Evolutionary conservation across 805 yeast genomes (phyloP).

Genomic region (Pichia deserticola): DNA sequence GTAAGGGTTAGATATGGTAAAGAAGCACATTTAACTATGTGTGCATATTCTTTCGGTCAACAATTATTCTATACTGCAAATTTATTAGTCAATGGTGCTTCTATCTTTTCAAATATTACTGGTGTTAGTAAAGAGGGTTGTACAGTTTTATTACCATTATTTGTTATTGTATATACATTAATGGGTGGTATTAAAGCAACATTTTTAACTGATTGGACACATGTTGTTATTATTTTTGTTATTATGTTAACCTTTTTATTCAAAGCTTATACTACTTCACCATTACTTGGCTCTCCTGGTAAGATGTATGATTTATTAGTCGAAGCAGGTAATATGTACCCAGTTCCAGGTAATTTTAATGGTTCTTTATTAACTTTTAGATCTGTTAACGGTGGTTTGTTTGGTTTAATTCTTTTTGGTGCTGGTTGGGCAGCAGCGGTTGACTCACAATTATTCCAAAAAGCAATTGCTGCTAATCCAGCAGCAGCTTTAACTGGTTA

Average conservation of each 20-base stretch:
- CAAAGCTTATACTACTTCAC: constrained; percentile 25
- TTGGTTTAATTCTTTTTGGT: constrained; percentile 26
- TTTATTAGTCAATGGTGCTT: constrained; percentile 29
- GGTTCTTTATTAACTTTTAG: constrained; percentile 22
- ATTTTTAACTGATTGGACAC: constrained; percentile 33
- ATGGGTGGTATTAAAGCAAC: constrained; percentile 37
- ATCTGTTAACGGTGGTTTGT: constrained; percentile 24
- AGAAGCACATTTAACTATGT: constrained; percentile 23
- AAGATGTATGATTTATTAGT: constrained; percentile 27
- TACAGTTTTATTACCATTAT: constrained; percentile 29
- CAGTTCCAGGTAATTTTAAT: constrained; percentile 15
- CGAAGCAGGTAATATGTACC: constrained; percentile 19
- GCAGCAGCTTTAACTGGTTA: constrained; percentile 35
- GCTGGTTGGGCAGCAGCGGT: constrained; percentile 32
- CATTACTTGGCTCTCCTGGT: constrained; percentile 29
- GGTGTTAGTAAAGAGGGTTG: constrained; percentile 31
- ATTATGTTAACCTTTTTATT: constrained; percentile 25
- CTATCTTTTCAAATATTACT: constrained; percentile 27
- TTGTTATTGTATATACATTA: constrained; percentile 31
- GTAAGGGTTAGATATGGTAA: constrained; percentile 28
- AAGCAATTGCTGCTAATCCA: constrained; percentile 38
- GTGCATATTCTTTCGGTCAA: constrained; percentile 22
- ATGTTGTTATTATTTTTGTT: constrained; percentile 30
- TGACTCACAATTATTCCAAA: constrained; percentile 28
- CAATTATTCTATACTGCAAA: constrained; percentile 28